Conservation (phyloP, 805 yeast genomes). For the Sporopachydermia lactativora region DNA sequence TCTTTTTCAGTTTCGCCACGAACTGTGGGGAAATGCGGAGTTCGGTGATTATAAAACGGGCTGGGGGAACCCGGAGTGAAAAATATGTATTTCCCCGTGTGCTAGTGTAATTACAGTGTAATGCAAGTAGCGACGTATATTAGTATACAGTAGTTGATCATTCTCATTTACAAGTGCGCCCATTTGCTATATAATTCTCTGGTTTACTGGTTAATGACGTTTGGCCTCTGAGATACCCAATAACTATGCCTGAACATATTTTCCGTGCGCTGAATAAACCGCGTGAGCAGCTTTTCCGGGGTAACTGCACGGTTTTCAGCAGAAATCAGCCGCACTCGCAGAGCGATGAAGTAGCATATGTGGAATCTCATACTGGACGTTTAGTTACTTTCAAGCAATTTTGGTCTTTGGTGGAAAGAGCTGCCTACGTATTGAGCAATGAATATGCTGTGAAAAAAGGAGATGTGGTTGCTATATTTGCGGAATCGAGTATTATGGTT, state of each 20-base stretch:
- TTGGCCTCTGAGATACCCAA: too few species aligned
- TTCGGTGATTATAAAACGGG: too few species aligned
- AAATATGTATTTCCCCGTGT: too few species aligned
- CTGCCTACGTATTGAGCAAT: conserved; percentile 11
- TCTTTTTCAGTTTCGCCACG: too few species aligned
- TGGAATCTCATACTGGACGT: conserved; percentile 1
- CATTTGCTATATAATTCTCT: too few species aligned
- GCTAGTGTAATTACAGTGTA: too few species aligned
- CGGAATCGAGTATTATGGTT: not conserved
- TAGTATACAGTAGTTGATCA: too few species aligned
- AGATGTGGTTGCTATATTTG: conserved; percentile 15
- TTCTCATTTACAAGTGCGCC: too few species aligned
- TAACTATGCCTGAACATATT: not conserved
- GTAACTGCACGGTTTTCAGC: not conserved
- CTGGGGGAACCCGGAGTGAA: too few species aligned
- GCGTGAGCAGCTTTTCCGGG: conserved; percentile 8
- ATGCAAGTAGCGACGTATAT: too few species aligned
- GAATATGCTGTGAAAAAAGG: conserved; percentile 12
- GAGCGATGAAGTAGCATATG: not conserved
- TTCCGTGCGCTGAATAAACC: not conserved
- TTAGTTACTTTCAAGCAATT: not conserved
- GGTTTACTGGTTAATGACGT: too few species aligned
- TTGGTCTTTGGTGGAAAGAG: not conserved
- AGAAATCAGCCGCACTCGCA: conserved; percentile 1
- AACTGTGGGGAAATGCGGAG: too few species aligned